These are phyloP conservation scores for Candida nitratophila DNA, from an alignment of 805 yeast species.

Conservation along the genomic window DNA sequence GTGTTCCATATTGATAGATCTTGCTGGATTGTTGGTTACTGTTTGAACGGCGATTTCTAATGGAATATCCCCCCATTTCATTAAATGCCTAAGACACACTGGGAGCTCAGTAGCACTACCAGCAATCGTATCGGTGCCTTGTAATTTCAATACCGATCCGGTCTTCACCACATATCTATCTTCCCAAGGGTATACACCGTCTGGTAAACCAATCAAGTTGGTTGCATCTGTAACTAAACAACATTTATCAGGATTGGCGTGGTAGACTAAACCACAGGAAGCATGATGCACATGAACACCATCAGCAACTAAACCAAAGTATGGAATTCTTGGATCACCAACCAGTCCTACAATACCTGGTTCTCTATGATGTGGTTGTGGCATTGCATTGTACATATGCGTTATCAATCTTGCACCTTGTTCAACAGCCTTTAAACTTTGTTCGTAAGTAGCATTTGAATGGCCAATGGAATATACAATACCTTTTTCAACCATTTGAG, in stretches of 20 bases:
- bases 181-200: conserved; percentile 49
- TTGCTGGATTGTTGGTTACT: conserved; percentile 48
- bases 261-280: conserved; percentile 42
- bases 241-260: conserved; percentile 44
- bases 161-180: conserved; percentile 39
- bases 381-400: conserved; percentile 58
- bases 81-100: conserved; percentile 41
- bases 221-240: conserved; percentile 55
- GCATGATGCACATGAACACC: conserved; percentile 56
- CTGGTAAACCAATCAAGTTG: conserved; percentile 48
- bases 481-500: conserved; percentile 23
- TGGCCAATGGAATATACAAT: conserved; percentile 42
- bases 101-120: conserved; percentile 54
- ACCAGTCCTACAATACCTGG: conserved; percentile 49
- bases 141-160: conserved; percentile 38
- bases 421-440: conserved; percentile 33
- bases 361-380: conserved; percentile 49
- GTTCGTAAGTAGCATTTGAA: conserved; percentile 30
- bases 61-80: conserved; percentile 40
- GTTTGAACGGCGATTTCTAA: conserved; percentile 49
- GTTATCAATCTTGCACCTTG: conserved; percentile 56
- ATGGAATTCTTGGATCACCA: conserved; percentile 33
- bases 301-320: conserved; percentile 49
- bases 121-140: conserved; percentile 53
- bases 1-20: conserved; percentile 34